Conservation (phyloP, 2,329 filamentous ascomycete species). For the Talaromyces albobiverticillius region DNA sequence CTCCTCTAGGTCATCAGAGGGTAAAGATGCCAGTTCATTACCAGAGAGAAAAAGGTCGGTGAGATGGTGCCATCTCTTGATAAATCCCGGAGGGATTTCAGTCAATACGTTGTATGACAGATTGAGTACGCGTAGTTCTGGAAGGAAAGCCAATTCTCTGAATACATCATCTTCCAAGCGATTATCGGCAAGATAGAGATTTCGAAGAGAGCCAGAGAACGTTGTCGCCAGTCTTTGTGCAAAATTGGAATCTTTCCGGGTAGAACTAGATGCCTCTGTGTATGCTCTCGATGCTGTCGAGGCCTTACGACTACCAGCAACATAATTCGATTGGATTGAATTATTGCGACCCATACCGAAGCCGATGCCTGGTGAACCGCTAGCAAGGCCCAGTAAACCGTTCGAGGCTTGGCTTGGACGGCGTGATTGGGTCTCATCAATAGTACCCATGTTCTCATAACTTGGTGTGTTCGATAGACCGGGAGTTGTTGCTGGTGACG, state of each 20-base stretch:
- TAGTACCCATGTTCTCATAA: slow-evolving; percentile 70
- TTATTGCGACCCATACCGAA: slow-evolving; percentile 67
- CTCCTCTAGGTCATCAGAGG: slow-evolving; percentile 91
- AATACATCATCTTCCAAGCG: slow-evolving; percentile 92
- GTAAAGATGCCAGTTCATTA: slow-evolving; percentile 86
- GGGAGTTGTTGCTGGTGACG: slow-evolving; percentile 46
- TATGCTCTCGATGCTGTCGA: slow-evolving; percentile 71
- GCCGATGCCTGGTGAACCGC: slow-evolving; percentile 53
- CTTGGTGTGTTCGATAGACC: slow-evolving; percentile 62
- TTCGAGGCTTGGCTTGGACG: slow-evolving; percentile 83
- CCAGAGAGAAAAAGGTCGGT: slow-evolving; percentile 92
- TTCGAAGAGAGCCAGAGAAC: slow-evolving; percentile 79
- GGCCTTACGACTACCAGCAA: slow-evolving; percentile 76
- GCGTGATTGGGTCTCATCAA: slow-evolving; percentile 63
- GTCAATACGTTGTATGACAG: slow-evolving; percentile 92
- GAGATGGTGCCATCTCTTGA: slow-evolving; percentile 85
- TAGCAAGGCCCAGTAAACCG: slow-evolving; percentile 70
- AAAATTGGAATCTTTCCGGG: slow-evolving; percentile 83
- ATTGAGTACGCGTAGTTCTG: slow-evolving; percentile 84
- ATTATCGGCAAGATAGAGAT: slow-evolving; percentile 90
- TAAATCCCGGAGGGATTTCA: slow-evolving; percentile 83
- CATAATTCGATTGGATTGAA: slow-evolving; percentile 78
- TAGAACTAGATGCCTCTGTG: slow-evolving; percentile 57
- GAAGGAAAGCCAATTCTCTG: slow-evolving; percentile 78
- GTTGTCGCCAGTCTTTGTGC: slow-evolving; percentile 78